These are phyloP conservation scores for Rutstroemia sp. DNA, from an alignment of 2,329 filamentous ascomycete genomes.

Conservation along the genomic window DNA sequence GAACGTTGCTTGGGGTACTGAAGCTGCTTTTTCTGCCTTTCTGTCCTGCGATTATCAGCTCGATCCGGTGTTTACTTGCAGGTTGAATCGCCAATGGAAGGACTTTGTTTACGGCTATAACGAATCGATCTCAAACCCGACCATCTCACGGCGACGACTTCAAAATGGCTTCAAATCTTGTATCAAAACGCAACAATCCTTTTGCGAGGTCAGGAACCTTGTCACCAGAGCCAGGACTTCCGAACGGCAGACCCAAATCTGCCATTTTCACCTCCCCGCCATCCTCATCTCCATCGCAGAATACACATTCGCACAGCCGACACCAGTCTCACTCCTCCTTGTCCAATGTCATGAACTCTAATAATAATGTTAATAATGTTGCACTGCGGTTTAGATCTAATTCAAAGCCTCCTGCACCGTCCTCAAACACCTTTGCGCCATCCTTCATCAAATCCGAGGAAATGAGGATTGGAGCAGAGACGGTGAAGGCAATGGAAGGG, in stretches of 20 bases:
- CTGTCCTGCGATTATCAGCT: background rate
- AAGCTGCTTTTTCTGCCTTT: background rate
- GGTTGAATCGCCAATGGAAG: background rate
- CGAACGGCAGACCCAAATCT: constrained; percentile 63
- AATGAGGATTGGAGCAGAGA: constrained; percentile 48
- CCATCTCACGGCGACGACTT: constrained; percentile 13
- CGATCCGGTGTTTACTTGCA: too few relatives aligned
- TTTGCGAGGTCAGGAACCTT: constrained; percentile 65
- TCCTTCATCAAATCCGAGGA: constrained; percentile 92
- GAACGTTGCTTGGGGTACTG: too few relatives aligned
- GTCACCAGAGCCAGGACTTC: constrained; percentile 49
- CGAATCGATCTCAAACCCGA: constrained; percentile 2
- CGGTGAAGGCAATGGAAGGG: constrained; percentile 73
- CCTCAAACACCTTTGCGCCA: constrained; percentile 83
- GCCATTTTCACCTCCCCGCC: constrained; percentile 47
- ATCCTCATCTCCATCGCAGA: constrained; percentile 29
- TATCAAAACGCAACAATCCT: constrained; percentile 72
- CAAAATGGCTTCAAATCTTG: constrained; percentile 50
- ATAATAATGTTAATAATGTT: constrained; percentile 16
- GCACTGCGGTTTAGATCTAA: constrained; percentile 42
- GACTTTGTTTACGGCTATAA: constrained; percentile 8
- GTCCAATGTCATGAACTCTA: constrained; percentile 31
- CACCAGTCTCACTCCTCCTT: constrained; percentile 54
- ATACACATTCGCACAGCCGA: constrained; percentile 53
- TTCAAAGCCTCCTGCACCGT: constrained; percentile 57